Percentiles rank a stretch among this genome's conserved stretches.
phyloP scores from a whole-genome alignment of 2,329 filamentous ascomycete species.

The Phialophora tarda region DNA sequence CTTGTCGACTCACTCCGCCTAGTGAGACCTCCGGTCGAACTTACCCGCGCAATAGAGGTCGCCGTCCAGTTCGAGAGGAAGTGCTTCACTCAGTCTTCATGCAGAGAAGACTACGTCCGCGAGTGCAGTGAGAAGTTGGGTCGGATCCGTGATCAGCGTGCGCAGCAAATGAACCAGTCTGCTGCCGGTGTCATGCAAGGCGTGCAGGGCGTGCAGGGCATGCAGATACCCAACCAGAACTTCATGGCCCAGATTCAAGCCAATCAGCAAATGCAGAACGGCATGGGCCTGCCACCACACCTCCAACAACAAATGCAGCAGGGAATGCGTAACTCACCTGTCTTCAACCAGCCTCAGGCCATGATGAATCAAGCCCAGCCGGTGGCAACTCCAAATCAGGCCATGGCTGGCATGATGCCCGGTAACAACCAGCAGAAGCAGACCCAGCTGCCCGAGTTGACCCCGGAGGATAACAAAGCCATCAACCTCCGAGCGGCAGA shows the following conservation, averaged over 20 bases:
- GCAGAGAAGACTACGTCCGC: constrained; percentile 51
- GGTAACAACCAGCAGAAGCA: constrained; percentile 42
- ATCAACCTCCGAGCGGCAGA: constrained; percentile 55
- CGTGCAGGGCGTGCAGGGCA: constrained; percentile 49
- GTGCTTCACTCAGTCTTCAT: constrained; percentile 47
- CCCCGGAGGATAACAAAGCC: constrained; percentile 48
- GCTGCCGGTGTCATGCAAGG: constrained; percentile 43
- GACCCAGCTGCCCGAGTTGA: constrained; percentile 40
- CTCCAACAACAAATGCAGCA: constrained; percentile 54
- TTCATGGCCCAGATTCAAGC: constrained; percentile 43
- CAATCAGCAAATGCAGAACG: constrained; percentile 44
- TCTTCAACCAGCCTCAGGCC: constrained; percentile 47
- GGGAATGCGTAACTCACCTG: constrained; percentile 58
- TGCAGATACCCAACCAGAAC: constrained; percentile 46
- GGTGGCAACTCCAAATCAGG: constrained; percentile 35
- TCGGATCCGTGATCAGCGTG: constrained; percentile 53
- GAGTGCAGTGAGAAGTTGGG: constrained; percentile 52
- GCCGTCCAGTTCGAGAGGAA: constrained; percentile 54
- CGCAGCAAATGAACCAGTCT: constrained; percentile 46
- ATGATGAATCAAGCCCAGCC: constrained; percentile 38
- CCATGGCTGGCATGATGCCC: constrained; percentile 36
- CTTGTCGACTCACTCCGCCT: constrained; percentile 56
- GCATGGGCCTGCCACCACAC: constrained; percentile 52
- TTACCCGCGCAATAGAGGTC: constrained; percentile 48
- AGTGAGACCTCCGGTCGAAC: constrained; percentile 50